Conservation (phyloP, 2,329 filamentous ascomycete genomes). For the Bipolaris zeicola region DNA sequence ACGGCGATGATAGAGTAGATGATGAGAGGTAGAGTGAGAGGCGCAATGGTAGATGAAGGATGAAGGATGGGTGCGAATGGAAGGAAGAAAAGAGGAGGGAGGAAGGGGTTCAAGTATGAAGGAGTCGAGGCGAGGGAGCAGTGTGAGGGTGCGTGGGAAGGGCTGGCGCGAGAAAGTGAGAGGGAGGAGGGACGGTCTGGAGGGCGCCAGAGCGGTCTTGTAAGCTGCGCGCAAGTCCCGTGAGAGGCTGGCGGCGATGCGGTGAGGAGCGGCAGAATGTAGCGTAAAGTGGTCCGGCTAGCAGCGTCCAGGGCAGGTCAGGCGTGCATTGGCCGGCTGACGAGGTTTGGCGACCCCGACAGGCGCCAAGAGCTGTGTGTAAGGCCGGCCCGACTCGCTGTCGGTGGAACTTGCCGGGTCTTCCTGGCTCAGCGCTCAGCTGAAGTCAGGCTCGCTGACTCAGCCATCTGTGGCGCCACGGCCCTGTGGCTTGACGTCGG, state of each 20-base stretch:
- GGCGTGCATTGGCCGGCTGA: conserved; percentile 24
- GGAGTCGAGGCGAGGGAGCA: conserved; percentile 14
- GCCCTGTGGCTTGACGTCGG: conserved; percentile 15
- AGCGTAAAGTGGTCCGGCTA: conserved; percentile 21
- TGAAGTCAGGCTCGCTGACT: background rate
- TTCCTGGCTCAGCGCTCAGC: background rate
- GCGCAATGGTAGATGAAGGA: conserved; percentile 6
- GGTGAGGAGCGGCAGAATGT: conserved; percentile 31
- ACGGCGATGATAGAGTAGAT: conserved; percentile 32
- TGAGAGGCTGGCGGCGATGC: conserved; percentile 41
- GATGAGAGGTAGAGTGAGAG: conserved; percentile 25
- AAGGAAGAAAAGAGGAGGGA: conserved; percentile 8
- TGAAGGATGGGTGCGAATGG: conserved; percentile 16
- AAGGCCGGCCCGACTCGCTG: conserved; percentile 9
- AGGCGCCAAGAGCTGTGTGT: conserved; percentile 23
- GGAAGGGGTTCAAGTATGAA: conserved; percentile 20
- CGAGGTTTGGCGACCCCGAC: conserved; percentile 13
- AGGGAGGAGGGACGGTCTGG: conserved; percentile 43
- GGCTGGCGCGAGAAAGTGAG: conserved; percentile 41
- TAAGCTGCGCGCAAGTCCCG: conserved; percentile 43
- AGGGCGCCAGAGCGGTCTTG: conserved; percentile 44
- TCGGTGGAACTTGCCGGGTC: conserved; percentile 8
- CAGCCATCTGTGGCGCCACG: conserved; percentile 5
- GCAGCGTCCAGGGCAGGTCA: conserved; percentile 26
- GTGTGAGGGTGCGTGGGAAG: conserved; percentile 21